A percentile compares a stretch with the other conserved stretches of the same genome.
Evolutionary conservation across 2,329 filamentous ascomycete genomes (phyloP).

Genomic region (Venturia aucupariae): DNA sequence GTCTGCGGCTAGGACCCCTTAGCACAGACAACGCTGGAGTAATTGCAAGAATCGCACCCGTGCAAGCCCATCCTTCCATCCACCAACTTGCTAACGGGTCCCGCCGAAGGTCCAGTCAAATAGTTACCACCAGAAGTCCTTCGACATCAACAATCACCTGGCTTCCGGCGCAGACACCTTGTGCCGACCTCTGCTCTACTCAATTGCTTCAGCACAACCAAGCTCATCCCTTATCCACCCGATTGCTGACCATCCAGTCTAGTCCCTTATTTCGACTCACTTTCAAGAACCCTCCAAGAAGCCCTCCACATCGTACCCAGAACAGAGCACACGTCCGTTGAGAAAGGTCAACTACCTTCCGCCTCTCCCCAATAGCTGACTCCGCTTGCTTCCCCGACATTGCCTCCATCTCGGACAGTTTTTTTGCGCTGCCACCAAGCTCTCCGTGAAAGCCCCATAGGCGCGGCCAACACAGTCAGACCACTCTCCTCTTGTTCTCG

Average conservation of each 20-base stretch:
- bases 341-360: not conserved
- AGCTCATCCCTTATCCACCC: not conserved
- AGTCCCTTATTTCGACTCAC: too few relatives aligned
- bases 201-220: not conserved
- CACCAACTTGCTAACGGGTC: not conserved
- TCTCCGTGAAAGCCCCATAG: not conserved
- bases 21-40: not conserved
- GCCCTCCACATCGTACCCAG: too few relatives aligned
- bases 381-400: not conserved
- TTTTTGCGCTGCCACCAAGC: not conserved
- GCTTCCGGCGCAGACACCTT: not conserved
- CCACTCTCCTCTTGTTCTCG: not conserved
- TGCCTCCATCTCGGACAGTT: not conserved
- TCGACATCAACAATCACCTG: not conserved
- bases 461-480: not conserved
- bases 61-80: not conserved
- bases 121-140: not conserved
- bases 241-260: not conserved
- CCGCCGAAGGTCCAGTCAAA: not conserved
- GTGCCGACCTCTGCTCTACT: not conserved
- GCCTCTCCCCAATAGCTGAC: not conserved
- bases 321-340: not conserved
- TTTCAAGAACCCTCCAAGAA: too few relatives aligned
- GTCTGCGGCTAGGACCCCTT: not conserved
- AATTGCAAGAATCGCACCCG: not conserved